These are phyloP conservation scores for Isabelozyma heimii DNA, from an alignment of 805 yeast species.

Conservation along the genomic window DNA sequence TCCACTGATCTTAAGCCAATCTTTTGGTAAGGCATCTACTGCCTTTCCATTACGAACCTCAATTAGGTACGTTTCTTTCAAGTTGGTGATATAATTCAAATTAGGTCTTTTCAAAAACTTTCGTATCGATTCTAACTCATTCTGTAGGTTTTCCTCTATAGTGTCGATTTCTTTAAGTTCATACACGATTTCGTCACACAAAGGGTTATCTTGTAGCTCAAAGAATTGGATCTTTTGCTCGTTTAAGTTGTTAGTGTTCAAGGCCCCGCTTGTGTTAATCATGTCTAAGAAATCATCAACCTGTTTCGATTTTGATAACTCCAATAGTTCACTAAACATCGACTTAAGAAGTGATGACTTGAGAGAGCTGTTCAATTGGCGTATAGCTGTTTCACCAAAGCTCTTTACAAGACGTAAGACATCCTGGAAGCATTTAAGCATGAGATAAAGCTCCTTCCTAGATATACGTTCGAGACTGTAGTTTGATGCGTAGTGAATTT, in stretches of 20 bases:
- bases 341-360: slow-evolving; percentile 31
- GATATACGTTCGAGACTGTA: slow-evolving; percentile 22
- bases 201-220: slow-evolving; percentile 22
- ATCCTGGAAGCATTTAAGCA: slow-evolving; percentile 29
- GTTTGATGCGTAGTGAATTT: slow-evolving; percentile 36
- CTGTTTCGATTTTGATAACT: slow-evolving; percentile 22
- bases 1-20: slow-evolving; percentile 76
- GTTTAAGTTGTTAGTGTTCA: slow-evolving; percentile 45
- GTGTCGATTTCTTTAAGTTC: slow-evolving; percentile 37
- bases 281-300: slow-evolving; percentile 39
- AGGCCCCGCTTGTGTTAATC: slow-evolving; percentile 54
- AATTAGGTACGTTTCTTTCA: slow-evolving; percentile 68
- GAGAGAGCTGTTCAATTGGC: slow-evolving; percentile 29
- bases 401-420: slow-evolving; percentile 20
- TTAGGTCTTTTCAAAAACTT: slow-evolving; percentile 52
- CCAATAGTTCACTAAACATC: slow-evolving; percentile 37
- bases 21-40: slow-evolving; percentile 57
- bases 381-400: slow-evolving; percentile 34
- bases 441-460: slow-evolving; percentile 28
- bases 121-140: slow-evolving; percentile 51
- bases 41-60: slow-evolving; percentile 66
- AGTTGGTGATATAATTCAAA: slow-evolving; percentile 52
- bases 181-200: slow-evolving; percentile 38
- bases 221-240: slow-evolving; percentile 47
- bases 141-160: slow-evolving; percentile 46